A percentile compares a stretch with the other conserved stretches of the same genome.
These are phyloP conservation scores for Ambrosiella xylebori DNA, from an alignment of 2,329 filamentous ascomycete genomes.

Conservation along the genomic window DNA sequence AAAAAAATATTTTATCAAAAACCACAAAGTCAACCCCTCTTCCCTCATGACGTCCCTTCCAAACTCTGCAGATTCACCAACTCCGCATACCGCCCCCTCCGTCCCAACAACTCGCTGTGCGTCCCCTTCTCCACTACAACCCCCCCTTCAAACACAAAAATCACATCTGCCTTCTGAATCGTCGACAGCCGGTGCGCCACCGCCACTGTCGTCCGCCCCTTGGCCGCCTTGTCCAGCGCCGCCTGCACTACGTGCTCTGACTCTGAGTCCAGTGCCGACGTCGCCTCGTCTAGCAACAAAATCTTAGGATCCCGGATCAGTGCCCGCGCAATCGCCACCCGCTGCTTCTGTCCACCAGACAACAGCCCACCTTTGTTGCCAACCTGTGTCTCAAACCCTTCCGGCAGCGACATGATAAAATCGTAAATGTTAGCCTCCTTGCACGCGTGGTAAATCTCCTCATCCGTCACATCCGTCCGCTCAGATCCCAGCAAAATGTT, in stretches of 20 bases:
- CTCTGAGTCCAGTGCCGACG: constrained; percentile 58
- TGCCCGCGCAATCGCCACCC: constrained; percentile 82
- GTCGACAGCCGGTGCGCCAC: constrained; percentile 85
- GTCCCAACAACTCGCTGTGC: constrained; percentile 54
- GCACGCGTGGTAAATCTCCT: constrained; percentile 59
- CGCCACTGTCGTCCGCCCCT: constrained; percentile 78
- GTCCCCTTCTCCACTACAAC: constrained; percentile 71
- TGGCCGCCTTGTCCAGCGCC: constrained; percentile 64
- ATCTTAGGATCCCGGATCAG: constrained; percentile 83
- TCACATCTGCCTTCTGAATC: constrained; percentile 85
- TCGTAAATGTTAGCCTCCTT: constrained; percentile 86
- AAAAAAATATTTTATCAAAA: too few relatives aligned
- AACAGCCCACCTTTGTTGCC: constrained; percentile 74
- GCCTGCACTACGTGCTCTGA: constrained; percentile 66
- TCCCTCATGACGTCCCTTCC: constrained; percentile 18
- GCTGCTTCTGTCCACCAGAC: constrained; percentile 86
- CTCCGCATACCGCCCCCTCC: constrained; percentile 58
- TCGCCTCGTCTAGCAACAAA: constrained; percentile 68
- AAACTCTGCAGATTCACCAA: constrained; percentile 66
- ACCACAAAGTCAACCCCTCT: too few relatives aligned
- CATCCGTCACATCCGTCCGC: constrained; percentile 45
- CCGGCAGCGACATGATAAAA: constrained; percentile 71
- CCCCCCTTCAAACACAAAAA: constrained; percentile 92
- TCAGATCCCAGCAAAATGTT: constrained; percentile 72
- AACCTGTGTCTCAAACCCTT: constrained; percentile 71